Percentiles rank a stretch among this genome's conserved stretches.
Conservation (phyloP, 2,329 filamentous ascomycete species). For the Emmonsiellopsis sp. region DNA sequence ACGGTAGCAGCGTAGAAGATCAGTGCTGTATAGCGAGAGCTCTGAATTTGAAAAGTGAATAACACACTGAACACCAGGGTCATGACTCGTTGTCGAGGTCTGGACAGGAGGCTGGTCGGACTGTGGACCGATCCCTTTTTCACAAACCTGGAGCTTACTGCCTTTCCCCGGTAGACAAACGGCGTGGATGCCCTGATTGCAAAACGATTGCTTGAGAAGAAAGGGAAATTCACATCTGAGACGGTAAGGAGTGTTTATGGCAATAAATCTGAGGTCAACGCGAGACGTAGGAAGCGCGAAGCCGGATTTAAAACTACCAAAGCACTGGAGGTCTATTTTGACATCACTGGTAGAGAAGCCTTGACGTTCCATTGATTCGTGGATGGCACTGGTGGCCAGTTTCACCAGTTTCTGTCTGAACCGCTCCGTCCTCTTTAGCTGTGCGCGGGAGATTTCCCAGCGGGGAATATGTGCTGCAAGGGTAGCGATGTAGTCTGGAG, state of each 20-base stretch:
- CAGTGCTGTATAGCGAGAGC: conserved; percentile 74
- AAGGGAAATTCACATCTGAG: conserved; percentile 58
- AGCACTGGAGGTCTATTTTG: conserved; percentile 48
- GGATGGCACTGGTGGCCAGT: conserved; percentile 1
- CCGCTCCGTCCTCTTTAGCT: conserved; percentile 3
- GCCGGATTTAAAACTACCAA: conserved; percentile 75
- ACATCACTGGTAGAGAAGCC: not conserved
- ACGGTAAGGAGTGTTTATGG: conserved; percentile 47
- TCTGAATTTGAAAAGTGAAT: conserved; percentile 78
- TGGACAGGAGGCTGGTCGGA: too few species aligned
- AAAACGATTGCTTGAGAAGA: conserved; percentile 63
- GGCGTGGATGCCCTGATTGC: conserved; percentile 65
- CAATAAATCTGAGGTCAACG: conserved; percentile 58
- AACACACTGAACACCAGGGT: conserved; percentile 38
- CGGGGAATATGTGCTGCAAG: conserved; percentile 1
- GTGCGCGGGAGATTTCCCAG: conserved; percentile 1
- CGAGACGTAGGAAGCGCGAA: conserved; percentile 84
- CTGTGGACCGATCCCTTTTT: not conserved
- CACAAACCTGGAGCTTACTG: conserved; percentile 9
- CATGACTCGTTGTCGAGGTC: not conserved
- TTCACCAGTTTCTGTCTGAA: conserved; percentile 3
- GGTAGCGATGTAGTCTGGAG: conserved; percentile 4
- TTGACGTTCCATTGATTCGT: not conserved
- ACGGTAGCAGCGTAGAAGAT: conserved; percentile 74
- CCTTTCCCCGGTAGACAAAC: conserved; percentile 54